phyloP scores from a whole-genome alignment of 2,329 filamentous ascomycete species.

The Chalara sp. region DNA sequence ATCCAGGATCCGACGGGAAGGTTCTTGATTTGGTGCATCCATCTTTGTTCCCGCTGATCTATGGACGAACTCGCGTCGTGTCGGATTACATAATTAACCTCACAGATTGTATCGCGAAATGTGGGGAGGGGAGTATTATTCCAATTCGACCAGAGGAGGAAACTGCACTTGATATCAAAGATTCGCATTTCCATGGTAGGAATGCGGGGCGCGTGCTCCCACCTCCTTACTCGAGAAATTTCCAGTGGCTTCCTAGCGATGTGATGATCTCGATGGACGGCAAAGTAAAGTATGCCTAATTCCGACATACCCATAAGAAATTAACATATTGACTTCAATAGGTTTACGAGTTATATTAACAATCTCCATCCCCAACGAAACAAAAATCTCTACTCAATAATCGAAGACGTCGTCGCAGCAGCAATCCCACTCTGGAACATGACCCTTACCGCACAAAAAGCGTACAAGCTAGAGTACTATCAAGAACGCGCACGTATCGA shows the following conservation, averaged over 20 bases:
- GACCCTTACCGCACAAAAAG: not conserved
- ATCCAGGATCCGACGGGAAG: not conserved
- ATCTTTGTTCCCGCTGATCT: not conserved
- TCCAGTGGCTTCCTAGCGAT: not conserved
- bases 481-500: no score
- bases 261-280: not conserved
- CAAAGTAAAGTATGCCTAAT: not conserved
- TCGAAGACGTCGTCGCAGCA: not conserved
- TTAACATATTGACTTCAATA: no score
- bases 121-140: no score
- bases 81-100: not conserved
- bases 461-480: not conserved
- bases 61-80: not conserved
- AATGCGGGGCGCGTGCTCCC: no score
- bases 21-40: not conserved
- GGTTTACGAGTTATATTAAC: not conserved
- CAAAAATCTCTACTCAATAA: not conserved
- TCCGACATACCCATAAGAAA: no score
- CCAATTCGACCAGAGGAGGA: no score
- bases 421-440: not conserved
- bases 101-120: not conserved
- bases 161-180: no score
- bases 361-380: not conserved
- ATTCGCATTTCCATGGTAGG: no score
- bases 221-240: not conserved